These are phyloP conservation scores for Striga asiatica DNA, from an alignment of 257 asterid genomes.

Conservation along the genomic window DNA sequence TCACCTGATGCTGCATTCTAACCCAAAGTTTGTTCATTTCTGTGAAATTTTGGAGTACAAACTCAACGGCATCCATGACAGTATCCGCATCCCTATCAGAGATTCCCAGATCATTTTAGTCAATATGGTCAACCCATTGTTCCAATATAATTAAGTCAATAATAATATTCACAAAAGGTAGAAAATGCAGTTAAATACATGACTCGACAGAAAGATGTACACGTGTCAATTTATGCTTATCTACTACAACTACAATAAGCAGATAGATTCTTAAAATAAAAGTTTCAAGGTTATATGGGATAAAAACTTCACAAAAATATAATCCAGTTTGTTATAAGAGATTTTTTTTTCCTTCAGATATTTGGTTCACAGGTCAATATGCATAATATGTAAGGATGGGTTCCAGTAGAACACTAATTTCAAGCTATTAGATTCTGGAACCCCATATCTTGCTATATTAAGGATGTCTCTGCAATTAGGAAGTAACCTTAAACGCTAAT, in stretches of 20 bases:
- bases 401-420: constrained; percentile 4
- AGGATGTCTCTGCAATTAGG: not conserved
- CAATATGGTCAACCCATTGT: constrained; percentile 10
- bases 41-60: constrained; percentile 96
- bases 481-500: not conserved
- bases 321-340: not conserved
- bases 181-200: constrained; percentile 3
- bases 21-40: constrained; percentile 99
- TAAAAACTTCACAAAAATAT: not conserved
- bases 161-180: constrained; percentile 1
- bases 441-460: not conserved
- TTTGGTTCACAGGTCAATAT: not conserved
- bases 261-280: not conserved
- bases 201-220: not conserved
- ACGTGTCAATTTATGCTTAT: not conserved
- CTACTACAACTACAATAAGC: not conserved
- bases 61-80: constrained; percentile 81
- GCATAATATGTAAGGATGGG: constrained; percentile 1
- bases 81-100: constrained; percentile 84
- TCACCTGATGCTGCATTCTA: constrained; percentile 98
- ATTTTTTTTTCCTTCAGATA: not conserved
- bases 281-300: not conserved
- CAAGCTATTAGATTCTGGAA: not conserved
- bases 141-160: constrained; percentile 5
- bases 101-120: constrained; percentile 12